Percentiles rank a stretch among this genome's conserved stretches.
Evolutionary conservation across 305 asterid species (phyloP).

Genomic region (Fraxinus sp.): DNA sequence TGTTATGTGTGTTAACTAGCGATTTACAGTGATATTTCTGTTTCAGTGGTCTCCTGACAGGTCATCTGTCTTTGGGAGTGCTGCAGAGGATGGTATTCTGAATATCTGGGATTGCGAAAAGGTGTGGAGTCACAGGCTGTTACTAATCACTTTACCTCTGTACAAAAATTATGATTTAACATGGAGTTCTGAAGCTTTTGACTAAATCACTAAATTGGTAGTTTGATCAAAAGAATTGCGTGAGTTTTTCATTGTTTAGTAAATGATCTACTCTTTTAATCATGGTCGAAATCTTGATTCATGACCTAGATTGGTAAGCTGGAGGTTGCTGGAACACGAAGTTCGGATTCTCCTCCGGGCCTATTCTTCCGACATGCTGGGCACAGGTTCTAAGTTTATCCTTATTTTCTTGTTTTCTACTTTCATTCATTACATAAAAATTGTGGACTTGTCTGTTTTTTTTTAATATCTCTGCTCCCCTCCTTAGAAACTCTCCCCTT

Average conservation of each 20-base stretch:
- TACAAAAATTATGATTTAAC: slow-evolving; percentile 1
- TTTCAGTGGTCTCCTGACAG: slow-evolving; percentile 95
- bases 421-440: background rate
- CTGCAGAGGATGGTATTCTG: slow-evolving; percentile 94
- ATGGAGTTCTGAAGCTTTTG: background rate
- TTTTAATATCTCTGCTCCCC: background rate
- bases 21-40: slow-evolving; percentile 12
- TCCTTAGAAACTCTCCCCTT: background rate
- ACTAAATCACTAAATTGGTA: background rate
- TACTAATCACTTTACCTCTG: slow-evolving; percentile 8
- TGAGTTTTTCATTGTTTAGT: background rate
- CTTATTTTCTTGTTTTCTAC: slow-evolving; percentile 2
- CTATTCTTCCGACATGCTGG: slow-evolving; percentile 87
- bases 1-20: slow-evolving; percentile 6
- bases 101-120: slow-evolving; percentile 82
- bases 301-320: slow-evolving; percentile 56
- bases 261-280: background rate
- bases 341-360: slow-evolving; percentile 53
- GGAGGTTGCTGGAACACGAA: slow-evolving; percentile 36
- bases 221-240: background rate
- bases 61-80: slow-evolving; percentile 86
- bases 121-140: slow-evolving; percentile 39
- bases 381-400: slow-evolving; percentile 57
- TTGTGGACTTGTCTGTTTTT: background rate
- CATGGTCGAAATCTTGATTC: slow-evolving; percentile 16